Conservation (phyloP, 1,139 yeast species). For the Magnusiomyces suaveolens region DNA sequence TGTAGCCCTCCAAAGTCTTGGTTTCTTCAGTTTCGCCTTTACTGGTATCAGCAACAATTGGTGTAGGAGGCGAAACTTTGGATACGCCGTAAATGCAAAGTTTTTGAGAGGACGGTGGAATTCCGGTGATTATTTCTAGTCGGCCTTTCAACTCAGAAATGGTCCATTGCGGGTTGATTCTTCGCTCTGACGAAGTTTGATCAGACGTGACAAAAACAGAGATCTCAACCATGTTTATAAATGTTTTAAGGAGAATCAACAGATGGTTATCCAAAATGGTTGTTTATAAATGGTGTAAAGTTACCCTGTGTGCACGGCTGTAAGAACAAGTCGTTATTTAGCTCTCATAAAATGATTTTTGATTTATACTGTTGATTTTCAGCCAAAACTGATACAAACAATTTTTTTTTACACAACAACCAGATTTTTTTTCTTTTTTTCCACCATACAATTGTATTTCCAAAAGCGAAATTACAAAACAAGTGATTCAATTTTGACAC, state of each 20-base stretch:
- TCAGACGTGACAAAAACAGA: conserved; percentile 53
- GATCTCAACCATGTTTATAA: conserved; percentile 25
- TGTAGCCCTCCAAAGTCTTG: conserved; percentile 20
- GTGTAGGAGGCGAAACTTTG: conserved; percentile 17
- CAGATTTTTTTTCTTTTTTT: neutral
- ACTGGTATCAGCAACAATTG: neutral
- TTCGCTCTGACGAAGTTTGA: conserved; percentile 60
- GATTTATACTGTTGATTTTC: no score
- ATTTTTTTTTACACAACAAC: no score
- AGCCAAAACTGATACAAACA: no score
- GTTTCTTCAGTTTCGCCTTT: conserved; percentile 14
- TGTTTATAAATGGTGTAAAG: neutral
- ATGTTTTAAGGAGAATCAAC: neutral
- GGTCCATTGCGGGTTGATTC: conserved; percentile 58
- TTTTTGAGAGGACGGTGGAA: conserved; percentile 51
- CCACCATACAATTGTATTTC: no score
- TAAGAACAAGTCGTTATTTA: no score
- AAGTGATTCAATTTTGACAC: no score
- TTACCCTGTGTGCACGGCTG: neutral
- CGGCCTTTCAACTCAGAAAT: conserved; percentile 46
- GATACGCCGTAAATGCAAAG: conserved; percentile 41
- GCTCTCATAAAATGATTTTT: no score
- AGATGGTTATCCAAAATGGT: no score
- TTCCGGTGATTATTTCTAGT: conserved; percentile 70
- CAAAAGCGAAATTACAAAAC: no score